These are phyloP conservation scores for Solanum rostratum DNA, from an alignment of 257 asterid genomes.

Conservation along the genomic window DNA sequence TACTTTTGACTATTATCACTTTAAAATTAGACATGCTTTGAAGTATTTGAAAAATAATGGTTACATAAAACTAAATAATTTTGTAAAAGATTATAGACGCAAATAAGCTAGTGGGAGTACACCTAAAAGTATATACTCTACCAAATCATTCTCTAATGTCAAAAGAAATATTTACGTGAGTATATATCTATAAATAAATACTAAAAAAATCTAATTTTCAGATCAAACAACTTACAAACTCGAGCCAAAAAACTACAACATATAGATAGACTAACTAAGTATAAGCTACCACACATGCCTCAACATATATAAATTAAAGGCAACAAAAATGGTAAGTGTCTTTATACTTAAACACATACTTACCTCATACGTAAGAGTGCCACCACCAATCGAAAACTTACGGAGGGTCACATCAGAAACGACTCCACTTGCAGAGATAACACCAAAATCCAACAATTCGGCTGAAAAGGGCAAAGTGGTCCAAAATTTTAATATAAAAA, in stretches of 20 bases:
- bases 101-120: not conserved
- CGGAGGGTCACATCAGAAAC: slow-evolving; percentile 68
- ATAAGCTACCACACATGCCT: not conserved
- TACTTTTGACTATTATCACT: too few relatives aligned
- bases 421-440: too few relatives aligned
- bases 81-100: not conserved
- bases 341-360: slow-evolving; percentile 2
- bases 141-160: not conserved
- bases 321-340: not conserved
- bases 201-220: not conserved
- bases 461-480: too few relatives aligned
- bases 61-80: not conserved
- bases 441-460: too few relatives aligned
- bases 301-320: not conserved
- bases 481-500: too few relatives aligned
- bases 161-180: not conserved
- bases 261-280: not conserved
- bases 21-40: too few relatives aligned
- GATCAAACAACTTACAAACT: not conserved
- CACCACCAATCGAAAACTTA: slow-evolving; percentile 64
- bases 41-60: not conserved
- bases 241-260: not conserved
- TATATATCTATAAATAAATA: not conserved
- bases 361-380: slow-evolving; percentile 80
- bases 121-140: not conserved